phyloP scores from a whole-genome alignment of 2,329 filamentous ascomycete species.

The Fusarium abutilonis region DNA sequence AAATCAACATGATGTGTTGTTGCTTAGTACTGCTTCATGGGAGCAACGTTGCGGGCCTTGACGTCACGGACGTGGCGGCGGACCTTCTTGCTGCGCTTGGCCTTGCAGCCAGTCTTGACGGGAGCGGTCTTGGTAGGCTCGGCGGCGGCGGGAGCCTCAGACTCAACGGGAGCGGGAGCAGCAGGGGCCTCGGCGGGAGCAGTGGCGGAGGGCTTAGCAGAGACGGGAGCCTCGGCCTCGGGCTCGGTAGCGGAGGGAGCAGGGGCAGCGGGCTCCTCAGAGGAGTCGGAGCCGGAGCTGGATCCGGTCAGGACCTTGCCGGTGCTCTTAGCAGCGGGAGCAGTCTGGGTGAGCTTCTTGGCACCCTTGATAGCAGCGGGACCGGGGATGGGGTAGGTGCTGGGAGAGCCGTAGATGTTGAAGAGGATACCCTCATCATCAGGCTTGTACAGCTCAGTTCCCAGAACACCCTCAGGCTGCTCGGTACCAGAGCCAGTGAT shows the following conservation, averaged over 20 bases:
- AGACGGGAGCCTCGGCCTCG: constrained; percentile 15
- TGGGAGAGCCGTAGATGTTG: constrained; percentile 47
- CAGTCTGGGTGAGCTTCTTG: constrained; percentile 32
- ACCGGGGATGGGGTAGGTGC: constrained; percentile 46
- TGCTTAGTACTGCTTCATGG: constrained; percentile 12
- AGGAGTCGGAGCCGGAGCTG: background rate
- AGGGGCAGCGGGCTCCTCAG: constrained; percentile 1
- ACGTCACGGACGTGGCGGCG: constrained; percentile 42
- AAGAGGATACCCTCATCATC: constrained; percentile 49
- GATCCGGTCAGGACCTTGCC: constrained; percentile 20
- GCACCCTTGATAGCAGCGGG: constrained; percentile 43
- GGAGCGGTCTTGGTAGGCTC: constrained; percentile 33
- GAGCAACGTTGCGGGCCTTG: constrained; percentile 35
- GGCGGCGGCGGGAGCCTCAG: constrained; percentile 23
- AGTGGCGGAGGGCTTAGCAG: constrained; percentile 15
- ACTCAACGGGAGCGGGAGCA: constrained; percentile 21
- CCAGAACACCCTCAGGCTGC: constrained; percentile 48
- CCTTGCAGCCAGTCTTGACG: constrained; percentile 29
- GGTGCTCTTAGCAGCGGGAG: constrained; percentile 30
- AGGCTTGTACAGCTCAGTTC: constrained; percentile 47
- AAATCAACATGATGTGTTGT: constrained; percentile 25
- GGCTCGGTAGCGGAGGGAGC: constrained; percentile 19
- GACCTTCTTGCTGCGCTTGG: constrained; percentile 41
- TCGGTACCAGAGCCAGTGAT: constrained; percentile 55
- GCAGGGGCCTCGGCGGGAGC: background rate